Base-by-base conservation (phyloP, 169 alveolate species). In the Plasmodium knowlesi region DNA sequence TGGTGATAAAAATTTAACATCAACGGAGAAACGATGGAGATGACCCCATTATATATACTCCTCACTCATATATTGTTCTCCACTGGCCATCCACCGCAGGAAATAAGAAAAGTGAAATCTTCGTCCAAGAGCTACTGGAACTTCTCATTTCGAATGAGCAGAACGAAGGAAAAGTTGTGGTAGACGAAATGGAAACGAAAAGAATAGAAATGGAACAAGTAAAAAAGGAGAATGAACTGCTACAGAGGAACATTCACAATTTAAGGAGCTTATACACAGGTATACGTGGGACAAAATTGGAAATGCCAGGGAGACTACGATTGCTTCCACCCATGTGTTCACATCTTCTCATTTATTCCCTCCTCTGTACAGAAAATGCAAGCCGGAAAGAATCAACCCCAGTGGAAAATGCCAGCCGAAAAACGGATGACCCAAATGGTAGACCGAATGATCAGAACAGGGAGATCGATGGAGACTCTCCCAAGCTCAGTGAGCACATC, bases 101-200 rank as follows among this genome's bases (percentile, higher is more conserved):
- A 8, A 85, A 85, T 22, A 85, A 85, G 61, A 85, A 85, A 32
- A 85, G 93, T 19, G 93, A 85, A 30, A 25, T 85, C 16, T 85
- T 85, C 41, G 46, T 85, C 67, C 61, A 53, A 19, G 93, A 85
- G 37, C 67, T 85, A 30, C 70, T 85, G 41, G 85, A 85, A 74
- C 53, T 85, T 6, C 67, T 85, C 37, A 85, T 85, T 74, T 46
- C 53, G 25, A 54, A 74, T 25, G 93, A 85, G 78, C 57, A 46
- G 67, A 74, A 85, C n/a, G 93, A 85, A 34, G 74, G 1, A 32
- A 9, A 30, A 67, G 12, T 73, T 73, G 9, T 54, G 41, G 39
- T 32, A 1, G 28, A 85, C 19, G 5, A 46, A 46, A 32, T 73
- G 50, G 93, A 85, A 85, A 43, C 54, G 37, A 85, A 74, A 74